Conservation (phyloP, 1,139 yeast genomes). For the Oligophagozyma castellii region DNA sequence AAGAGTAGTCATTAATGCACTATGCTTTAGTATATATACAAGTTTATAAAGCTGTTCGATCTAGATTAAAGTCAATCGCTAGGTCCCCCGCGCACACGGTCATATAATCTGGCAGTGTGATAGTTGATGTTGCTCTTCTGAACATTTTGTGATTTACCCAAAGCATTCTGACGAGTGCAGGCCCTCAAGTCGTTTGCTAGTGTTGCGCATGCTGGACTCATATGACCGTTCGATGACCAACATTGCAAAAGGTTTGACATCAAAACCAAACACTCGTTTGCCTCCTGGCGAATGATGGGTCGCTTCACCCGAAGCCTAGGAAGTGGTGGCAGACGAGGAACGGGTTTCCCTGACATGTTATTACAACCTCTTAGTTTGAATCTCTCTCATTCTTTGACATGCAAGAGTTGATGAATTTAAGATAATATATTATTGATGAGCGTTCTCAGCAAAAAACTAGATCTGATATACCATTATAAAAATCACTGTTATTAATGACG, state of each 20-base stretch:
- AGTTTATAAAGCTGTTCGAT: neutral
- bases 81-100: conserved; percentile 62
- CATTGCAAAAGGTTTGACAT: conserved; percentile 83
- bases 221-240: conserved; percentile 94
- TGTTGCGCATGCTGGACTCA: conserved; percentile 48
- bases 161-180: conserved; percentile 27
- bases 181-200: conserved; percentile 45
- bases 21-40: conserved; percentile 1
- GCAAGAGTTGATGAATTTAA: neutral
- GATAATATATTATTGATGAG: neutral
- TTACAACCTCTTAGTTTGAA: neutral
- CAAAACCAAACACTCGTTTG: conserved; percentile 61
- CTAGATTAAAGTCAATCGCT: too few species aligned
- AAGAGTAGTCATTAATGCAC: too few species aligned
- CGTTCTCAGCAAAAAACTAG: neutral
- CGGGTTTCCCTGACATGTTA: conserved; percentile 18
- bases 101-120: conserved; percentile 71
- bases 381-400: neutral
- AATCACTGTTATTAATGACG: too few species aligned
- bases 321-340: conserved; percentile 49
- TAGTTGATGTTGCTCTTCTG: conserved; percentile 41
- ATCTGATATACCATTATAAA: too few species aligned
- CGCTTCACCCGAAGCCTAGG: conserved; percentile 63
- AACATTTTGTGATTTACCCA: conserved; percentile 15
- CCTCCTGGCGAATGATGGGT: conserved; percentile 41